Percentiles rank a stretch among this genome's conserved stretches.
These are phyloP conservation scores for Chlorencoelia australis DNA, from an alignment of 2,329 filamentous ascomycete species.

Conservation along the genomic window DNA sequence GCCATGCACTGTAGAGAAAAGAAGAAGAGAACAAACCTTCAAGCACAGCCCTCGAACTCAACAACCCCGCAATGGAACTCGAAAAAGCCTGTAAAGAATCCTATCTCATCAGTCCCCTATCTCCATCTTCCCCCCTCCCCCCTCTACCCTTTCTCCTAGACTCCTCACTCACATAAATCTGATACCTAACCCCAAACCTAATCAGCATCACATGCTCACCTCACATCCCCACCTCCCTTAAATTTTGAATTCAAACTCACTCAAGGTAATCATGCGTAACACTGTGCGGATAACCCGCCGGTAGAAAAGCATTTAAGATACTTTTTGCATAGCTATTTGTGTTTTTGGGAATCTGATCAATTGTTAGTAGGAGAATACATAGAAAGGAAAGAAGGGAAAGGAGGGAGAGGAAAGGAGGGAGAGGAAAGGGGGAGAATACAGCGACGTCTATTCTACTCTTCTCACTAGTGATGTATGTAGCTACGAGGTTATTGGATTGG, in stretches of 20 bases:
- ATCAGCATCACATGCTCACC: conserved; percentile 2
- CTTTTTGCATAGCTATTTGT: conserved; percentile 19
- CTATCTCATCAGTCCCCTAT: conserved; percentile 18
- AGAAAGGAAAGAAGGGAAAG: background rate
- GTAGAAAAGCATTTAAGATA: conserved; percentile 52
- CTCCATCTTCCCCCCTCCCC: background rate
- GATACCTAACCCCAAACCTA: conserved; percentile 39
- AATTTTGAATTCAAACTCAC: conserved; percentile 33
- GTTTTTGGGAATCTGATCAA: conserved; percentile 16
- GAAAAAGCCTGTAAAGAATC: conserved; percentile 58
- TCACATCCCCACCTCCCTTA: background rate
- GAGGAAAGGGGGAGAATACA: conserved; percentile 9
- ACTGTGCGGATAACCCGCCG: conserved; percentile 58
- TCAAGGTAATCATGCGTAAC: conserved; percentile 61
- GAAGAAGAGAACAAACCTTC: conserved; percentile 36
- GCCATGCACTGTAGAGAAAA: background rate
- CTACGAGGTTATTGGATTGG: conserved; percentile 25
- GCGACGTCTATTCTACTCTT: conserved; percentile 19
- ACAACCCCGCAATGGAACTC: conserved; percentile 51
- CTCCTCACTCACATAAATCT: conserved; percentile 55
- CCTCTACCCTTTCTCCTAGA: background rate
- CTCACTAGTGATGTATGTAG: conserved; percentile 21
- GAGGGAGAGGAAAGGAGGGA: background rate
- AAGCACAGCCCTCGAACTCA: conserved; percentile 57
- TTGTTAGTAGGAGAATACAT: background rate